phyloP scores from a whole-genome alignment of 148 eudicot species.

The Rhododendron simsii region DNA sequence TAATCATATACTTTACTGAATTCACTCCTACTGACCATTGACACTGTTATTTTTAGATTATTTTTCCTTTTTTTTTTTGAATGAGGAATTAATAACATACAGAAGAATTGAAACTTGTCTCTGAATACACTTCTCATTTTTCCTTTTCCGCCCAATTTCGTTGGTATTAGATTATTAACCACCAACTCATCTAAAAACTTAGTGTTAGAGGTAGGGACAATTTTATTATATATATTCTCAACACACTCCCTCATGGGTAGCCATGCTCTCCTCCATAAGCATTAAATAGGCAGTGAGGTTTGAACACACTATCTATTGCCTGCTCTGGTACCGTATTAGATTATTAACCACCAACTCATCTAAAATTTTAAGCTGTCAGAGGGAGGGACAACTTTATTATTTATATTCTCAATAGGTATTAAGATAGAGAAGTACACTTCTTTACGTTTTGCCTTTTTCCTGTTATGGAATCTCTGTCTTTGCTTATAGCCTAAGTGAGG shows the following conservation, averaged over 20 bases:
- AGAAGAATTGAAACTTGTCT: neutral
- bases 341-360: too few relatives aligned
- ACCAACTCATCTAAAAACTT: too few relatives aligned
- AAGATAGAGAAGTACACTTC: neutral
- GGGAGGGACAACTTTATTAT: too few relatives aligned
- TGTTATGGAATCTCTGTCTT: conserved; percentile 55
- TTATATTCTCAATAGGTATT: neutral
- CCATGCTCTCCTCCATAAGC: too few relatives aligned
- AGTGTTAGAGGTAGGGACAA: too few relatives aligned
- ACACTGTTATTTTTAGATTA: neutral
- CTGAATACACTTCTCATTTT: neutral
- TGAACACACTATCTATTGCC: too few relatives aligned
- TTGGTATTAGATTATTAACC: neutral
- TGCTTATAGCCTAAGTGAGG: conserved; percentile 57
- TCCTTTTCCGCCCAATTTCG: neutral
- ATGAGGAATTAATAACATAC: neutral
- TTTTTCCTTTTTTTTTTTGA: neutral
- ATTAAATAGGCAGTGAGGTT: too few relatives aligned
- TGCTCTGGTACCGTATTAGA: too few relatives aligned
- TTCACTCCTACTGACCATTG: neutral
- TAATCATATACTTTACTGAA: neutral
- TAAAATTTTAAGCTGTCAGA: too few relatives aligned
- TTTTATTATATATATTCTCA: too few relatives aligned
- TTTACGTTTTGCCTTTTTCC: conserved; percentile 20
- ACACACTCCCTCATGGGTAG: too few relatives aligned